phyloP scores from a whole-genome alignment of 805 yeast species.

The Trichomonascus vanleenenianus region DNA sequence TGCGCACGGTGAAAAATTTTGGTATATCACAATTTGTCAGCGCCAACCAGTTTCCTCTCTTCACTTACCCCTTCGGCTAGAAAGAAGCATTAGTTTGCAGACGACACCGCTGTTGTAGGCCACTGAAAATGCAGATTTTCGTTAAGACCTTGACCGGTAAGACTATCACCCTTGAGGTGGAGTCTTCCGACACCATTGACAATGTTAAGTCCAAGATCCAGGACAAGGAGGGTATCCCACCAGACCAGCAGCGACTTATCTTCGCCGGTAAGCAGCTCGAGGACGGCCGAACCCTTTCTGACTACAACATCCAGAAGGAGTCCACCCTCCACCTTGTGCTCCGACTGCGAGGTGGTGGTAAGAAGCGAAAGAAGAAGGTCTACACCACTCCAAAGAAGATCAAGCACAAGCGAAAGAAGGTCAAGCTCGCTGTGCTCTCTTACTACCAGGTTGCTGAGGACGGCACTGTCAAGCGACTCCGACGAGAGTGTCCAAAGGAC shows the following conservation, averaged over 20 bases:
- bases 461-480: conserved; percentile 96
- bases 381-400: conserved; percentile 99
- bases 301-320: conserved; percentile 98
- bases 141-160: conserved; percentile 31
- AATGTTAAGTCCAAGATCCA: conserved; percentile 94
- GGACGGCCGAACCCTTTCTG: conserved; percentile 87
- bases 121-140: conserved; percentile 33
- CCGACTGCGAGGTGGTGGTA: conserved; percentile 99
- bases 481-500: conserved; percentile 92
- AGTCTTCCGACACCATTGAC: conserved; percentile 96
- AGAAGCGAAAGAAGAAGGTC: conserved; percentile 99
- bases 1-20: not conserved
- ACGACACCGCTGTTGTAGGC: conserved; percentile 23
- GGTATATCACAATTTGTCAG: no score
- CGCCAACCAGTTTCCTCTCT: not conserved
- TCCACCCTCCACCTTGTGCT: conserved; percentile 92
- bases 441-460: conserved; percentile 99
- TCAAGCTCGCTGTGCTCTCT: conserved; percentile 97
- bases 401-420: conserved; percentile 99
- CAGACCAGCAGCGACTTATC: conserved; percentile 95
- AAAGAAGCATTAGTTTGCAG: conserved; percentile 28
- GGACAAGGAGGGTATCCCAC: conserved; percentile 97
- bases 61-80: conserved; percentile 17
- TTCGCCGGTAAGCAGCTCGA: conserved; percentile 97
- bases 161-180: conserved; percentile 93